Base-by-base conservation (phyloP, 257 asterid genomes). In the Lantana camara region DNA sequence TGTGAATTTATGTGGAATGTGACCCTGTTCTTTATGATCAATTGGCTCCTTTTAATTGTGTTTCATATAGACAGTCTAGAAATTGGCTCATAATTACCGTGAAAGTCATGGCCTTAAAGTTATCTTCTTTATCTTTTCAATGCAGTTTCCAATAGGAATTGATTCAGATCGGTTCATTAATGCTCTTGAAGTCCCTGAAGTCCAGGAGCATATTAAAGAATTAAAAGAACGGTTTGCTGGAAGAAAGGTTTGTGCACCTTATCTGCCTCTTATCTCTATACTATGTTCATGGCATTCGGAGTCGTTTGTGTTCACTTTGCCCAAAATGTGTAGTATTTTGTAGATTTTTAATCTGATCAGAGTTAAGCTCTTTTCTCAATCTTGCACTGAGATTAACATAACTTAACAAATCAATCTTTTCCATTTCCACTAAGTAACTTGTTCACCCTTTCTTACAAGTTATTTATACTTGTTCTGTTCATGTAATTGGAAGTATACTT, bases 81-180 rank as follows among this genome's bases (percentile, higher is more conserved):
- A 32, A 32, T 38, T 34, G 50, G 54, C 74, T 16, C 50, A 60
- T 34, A 37, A 41, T 34, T n/a, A 11, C 27, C 38, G 17, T 29
- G 5, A 32, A 49, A 38, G 15, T 58, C 38, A 30, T 58, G 69
- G 45, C 63, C 42, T 59, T 21, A 14, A 11, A 48, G 8, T 12
- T 57, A 38, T 68, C 24, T 61, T 56, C 64, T 71, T 45, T 56
- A 66, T 71, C 67, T 57, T 46, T 57, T 38, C 57, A 65, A 46
- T 78, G 51, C 69, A 87, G 95, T 87, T 87, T 60, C 95, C 95
- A 13, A 84, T 87, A 63, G 95, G 95, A 48, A 87, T 87, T 66
- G 95, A 87, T 77, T 78, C 91, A 51, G 88, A 82, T 1, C 78
- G 92, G 67, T 87, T 87, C 81, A 78, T 79, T 51, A 80, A 75